Conservation (phyloP, 208 protist species). For the Trypanosoma cruzi region DNA sequence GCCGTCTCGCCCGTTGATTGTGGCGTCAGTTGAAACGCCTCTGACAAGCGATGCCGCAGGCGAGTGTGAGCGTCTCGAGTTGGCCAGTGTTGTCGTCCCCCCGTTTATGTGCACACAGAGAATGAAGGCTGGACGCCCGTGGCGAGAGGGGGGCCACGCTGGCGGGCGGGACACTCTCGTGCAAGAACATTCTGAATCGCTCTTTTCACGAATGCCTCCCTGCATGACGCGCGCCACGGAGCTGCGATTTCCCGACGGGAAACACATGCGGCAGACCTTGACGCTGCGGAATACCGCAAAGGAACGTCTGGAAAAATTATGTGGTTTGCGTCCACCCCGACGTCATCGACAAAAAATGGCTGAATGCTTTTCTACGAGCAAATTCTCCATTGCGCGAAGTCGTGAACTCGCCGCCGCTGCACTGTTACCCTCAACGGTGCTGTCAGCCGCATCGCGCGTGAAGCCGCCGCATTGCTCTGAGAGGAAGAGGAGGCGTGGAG, state of each 20-base stretch:
- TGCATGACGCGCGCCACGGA: conserved; percentile 6
- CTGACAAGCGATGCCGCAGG: not conserved
- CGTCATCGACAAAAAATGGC: not conserved
- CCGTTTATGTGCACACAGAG: not conserved
- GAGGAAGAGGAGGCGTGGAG: not conserved
- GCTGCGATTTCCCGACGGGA: conserved; percentile 27
- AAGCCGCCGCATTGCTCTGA: not conserved
- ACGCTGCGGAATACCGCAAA: conserved; percentile 24
- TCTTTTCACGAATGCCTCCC: not conserved
- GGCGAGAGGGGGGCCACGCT: not conserved
- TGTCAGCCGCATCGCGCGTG: not conserved
- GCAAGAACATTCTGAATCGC: not conserved
- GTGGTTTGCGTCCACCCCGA: not conserved
- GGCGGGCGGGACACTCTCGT: not conserved
- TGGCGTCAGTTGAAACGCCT: not conserved
- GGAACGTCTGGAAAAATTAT: conserved; percentile 2
- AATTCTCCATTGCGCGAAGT: not conserved
- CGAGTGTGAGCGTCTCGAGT: not conserved
- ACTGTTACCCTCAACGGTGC: not conserved
- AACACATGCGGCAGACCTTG: conserved; percentile 13
- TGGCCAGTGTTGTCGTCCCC: not conserved
- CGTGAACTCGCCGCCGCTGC: not conserved
- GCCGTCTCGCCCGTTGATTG: not conserved
- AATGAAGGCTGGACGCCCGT: not conserved
- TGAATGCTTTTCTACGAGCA: not conserved